Evolutionary conservation across 352 stramenopile species (phyloP), one percentile per base, ranked within the genome.

Genomic region (Elongisporangium undulatum): DNA sequence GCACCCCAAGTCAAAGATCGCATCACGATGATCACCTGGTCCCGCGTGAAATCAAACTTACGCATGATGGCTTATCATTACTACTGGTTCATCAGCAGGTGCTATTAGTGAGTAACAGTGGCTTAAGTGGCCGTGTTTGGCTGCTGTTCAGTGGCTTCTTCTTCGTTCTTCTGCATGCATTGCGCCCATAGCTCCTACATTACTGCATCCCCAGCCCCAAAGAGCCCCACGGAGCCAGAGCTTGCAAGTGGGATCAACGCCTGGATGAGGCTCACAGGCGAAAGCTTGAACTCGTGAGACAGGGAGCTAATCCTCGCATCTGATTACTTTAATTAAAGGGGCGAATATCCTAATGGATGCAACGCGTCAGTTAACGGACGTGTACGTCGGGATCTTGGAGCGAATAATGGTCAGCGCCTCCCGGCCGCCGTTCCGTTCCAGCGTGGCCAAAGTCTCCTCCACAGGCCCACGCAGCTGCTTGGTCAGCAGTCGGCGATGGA

Each of bases 331-430:
- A 13, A 41, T 41, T 41, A 15, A 41, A 15, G 5, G 9, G 5
- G 29, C 29, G 29, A 41, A 4, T 41, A 41, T 41, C 29, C 29
- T 41, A 41, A 41, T 41, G 29, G 29, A 41, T n/a, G n/a, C n/a
- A n/a, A 52, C 29, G 17, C 24, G 4, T 59, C 71, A 85, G 23
- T 74, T 73, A 26, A 87, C 74, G 6, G 82, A 91, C 12, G 71
- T 66, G 52, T 91, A 92, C 13, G 82, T 92, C 3, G 82, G 82
- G 55, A 92, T 92, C 66, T 92, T 92, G 51, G 72, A 78, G 17
- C 77, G 73, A 57, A 91, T 91, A 63, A 89, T 89, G 21, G 71
- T 62, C n/a, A 90, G 73, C 29, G 83, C 80, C 45, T 92, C 80
- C 26, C 82, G 89, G 26, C 80, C 83, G 21, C 80, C 80, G 54